A percentile compares a stretch with the other conserved stretches of the same genome.
These are phyloP conservation scores for Suillus alpinus DNA, from an alignment of 768 basidiomycete genomes.

Conservation along the genomic window DNA sequence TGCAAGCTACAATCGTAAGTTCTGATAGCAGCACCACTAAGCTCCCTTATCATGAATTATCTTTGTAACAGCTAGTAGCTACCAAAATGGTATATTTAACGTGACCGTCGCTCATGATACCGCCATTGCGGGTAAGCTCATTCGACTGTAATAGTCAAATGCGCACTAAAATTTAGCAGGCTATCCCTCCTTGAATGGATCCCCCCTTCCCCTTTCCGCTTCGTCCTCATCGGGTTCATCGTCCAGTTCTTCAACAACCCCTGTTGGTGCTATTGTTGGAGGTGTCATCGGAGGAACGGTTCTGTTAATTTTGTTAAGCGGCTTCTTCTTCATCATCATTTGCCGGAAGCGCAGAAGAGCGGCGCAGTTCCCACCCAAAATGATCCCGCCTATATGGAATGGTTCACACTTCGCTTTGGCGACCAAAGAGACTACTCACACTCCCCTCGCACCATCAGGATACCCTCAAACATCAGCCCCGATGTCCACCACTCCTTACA, in stretches of 20 bases:
- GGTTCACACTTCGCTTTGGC: slow-evolving; percentile 1
- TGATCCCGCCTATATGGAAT: not conserved
- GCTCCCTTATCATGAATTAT: slow-evolving; percentile 4
- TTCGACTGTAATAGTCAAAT: not conserved
- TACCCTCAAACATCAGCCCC: slow-evolving; percentile 1
- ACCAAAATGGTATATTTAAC: slow-evolving; percentile 17
- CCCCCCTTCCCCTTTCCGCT: slow-evolving; percentile 4
- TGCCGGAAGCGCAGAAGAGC: slow-evolving; percentile 11
- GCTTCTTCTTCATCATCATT: slow-evolving; percentile 11
- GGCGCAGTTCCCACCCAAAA: not conserved
- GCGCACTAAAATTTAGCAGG: slow-evolving; percentile 9
- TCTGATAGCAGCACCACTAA: not conserved
- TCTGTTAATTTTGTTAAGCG: slow-evolving; percentile 13
- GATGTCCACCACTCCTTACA: not conserved
- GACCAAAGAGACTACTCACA: not conserved
- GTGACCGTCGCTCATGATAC: slow-evolving; percentile 7
- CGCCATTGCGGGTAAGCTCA: slow-evolving; percentile 11
- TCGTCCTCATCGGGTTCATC: slow-evolving; percentile 3
- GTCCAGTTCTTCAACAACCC: slow-evolving; percentile 3
- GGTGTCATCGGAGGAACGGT: slow-evolving; percentile 19
- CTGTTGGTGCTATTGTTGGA: slow-evolving; percentile 18
- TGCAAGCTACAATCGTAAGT: slow-evolving; percentile 22
- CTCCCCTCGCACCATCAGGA: not conserved
- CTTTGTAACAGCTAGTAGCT: slow-evolving; percentile 17
- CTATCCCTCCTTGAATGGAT: slow-evolving; percentile 16